Conservation (phyloP, 164 flowering plant species). For the Vitis cinerea region DNA sequence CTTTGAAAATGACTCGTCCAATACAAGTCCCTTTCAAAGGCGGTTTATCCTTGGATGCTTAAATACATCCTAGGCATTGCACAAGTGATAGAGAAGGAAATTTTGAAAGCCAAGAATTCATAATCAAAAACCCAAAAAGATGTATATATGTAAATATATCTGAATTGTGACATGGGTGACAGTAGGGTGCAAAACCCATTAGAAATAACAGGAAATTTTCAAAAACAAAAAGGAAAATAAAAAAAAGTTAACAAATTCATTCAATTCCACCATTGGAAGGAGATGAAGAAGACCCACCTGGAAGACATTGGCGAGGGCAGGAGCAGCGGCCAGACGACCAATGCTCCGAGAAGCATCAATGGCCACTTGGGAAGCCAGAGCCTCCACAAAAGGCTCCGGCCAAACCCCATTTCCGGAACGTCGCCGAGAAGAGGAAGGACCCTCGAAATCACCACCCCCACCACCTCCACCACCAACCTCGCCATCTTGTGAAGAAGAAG, state of each 20-base stretch:
- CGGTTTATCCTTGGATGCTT: slow-evolving; percentile 17
- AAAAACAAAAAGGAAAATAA: too few species aligned
- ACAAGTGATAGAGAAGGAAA: not conserved
- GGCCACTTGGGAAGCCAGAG: slow-evolving; percentile 69
- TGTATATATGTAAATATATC: not conserved
- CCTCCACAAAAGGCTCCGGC: slow-evolving; percentile 88
- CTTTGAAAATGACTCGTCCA: slow-evolving; percentile 16
- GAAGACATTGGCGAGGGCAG: slow-evolving; percentile 59
- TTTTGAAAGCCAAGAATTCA: not conserved
- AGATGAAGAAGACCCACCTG: slow-evolving; percentile 37
- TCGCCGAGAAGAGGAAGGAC: slow-evolving; percentile 51
- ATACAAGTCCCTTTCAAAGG: slow-evolving; percentile 4
- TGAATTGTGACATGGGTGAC: too few species aligned
- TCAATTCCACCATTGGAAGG: too few species aligned
- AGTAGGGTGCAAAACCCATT: too few species aligned
- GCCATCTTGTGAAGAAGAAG: slow-evolving; percentile 13
- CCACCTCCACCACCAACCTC: slow-evolving; percentile 6
- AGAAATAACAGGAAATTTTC: too few species aligned
- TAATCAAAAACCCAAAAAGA: not conserved
- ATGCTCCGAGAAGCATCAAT: slow-evolving; percentile 43
- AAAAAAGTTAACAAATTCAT: too few species aligned
- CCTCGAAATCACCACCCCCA: slow-evolving; percentile 28
- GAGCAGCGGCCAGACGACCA: slow-evolving; percentile 68
- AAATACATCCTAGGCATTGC: not conserved
- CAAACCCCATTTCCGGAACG: slow-evolving; percentile 55